Evolutionary conservation across 2,329 filamentous ascomycete genomes (phyloP).

Genomic region (Claviceps spartinae): DNA sequence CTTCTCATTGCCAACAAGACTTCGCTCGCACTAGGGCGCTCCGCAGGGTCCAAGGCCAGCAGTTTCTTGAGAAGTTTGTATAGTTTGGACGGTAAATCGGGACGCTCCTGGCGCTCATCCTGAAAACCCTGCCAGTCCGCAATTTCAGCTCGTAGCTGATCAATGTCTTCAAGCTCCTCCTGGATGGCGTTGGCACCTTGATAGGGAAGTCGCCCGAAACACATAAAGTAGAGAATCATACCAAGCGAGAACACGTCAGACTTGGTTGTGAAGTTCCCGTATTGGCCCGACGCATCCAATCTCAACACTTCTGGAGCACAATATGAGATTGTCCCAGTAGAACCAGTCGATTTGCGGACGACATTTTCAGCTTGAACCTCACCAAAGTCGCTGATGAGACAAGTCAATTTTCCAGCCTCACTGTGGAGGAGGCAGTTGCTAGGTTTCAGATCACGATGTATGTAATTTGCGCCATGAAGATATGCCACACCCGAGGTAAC

Average conservation of each 20-base stretch:
- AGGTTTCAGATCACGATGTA: constrained; percentile 91
- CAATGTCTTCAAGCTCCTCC: constrained; percentile 85
- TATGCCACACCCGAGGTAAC: constrained; percentile 86
- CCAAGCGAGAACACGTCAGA: constrained; percentile 97
- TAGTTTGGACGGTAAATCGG: constrained; percentile 73
- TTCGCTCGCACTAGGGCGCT: constrained; percentile 74
- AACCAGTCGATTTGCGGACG: constrained; percentile 75
- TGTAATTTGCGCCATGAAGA: constrained; percentile 81
- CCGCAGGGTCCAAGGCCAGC: constrained; percentile 60
- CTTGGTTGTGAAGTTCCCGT: constrained; percentile 90
- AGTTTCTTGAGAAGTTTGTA: constrained; percentile 75
- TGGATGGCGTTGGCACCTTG: constrained; percentile 68
- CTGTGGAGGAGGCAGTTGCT: constrained; percentile 86
- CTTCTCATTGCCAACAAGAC: constrained; percentile 67
- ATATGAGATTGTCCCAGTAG: constrained; percentile 93
- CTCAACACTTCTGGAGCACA: constrained; percentile 88
- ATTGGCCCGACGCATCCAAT: constrained; percentile 52
- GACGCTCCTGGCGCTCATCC: constrained; percentile 57
- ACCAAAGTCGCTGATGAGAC: constrained; percentile 93
- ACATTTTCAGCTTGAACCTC: constrained; percentile 81
- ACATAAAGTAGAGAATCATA: constrained; percentile 98
- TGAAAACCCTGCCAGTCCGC: constrained; percentile 77
- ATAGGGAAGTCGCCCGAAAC: constrained; percentile 83
- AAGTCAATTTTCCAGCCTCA: constrained; percentile 56
- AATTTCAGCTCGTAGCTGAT: constrained; percentile 75